phyloP scores from a whole-genome alignment of 2,329 filamentous ascomycete genomes.

The Ophiostoma tasmaniense region DNA sequence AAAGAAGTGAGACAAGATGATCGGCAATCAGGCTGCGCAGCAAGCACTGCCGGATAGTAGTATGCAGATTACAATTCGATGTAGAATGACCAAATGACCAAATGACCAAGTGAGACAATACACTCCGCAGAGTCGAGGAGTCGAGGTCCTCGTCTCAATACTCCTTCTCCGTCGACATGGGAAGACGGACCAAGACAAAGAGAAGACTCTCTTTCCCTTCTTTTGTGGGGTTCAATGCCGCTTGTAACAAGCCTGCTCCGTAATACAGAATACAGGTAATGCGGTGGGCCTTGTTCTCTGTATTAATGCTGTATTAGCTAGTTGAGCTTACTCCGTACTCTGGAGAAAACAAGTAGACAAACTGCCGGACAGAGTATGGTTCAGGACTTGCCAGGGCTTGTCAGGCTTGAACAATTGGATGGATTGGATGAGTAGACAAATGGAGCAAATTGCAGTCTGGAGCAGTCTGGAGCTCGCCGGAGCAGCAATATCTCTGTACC shows the following conservation, averaged over 20 bases:
- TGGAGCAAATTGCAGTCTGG: neutral
- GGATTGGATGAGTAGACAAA: too few relatives aligned
- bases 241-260: neutral
- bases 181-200: too few relatives aligned
- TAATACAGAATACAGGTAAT: neutral
- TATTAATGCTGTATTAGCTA: too few relatives aligned
- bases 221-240: neutral
- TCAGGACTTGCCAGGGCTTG: too few relatives aligned
- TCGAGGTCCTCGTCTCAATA: neutral
- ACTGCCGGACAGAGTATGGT: neutral
- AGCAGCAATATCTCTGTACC: neutral
- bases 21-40: neutral
- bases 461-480: neutral
- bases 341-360: neutral
- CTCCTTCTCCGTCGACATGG: neutral
- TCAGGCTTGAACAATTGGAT: too few relatives aligned
- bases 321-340: neutral
- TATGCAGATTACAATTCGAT: neutral
- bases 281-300: neutral
- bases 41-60: neutral
- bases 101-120: neutral
- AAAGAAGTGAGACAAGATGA: neutral
- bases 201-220: neutral
- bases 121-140: neutral
- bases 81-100: neutral